phyloP scores from a whole-genome alignment of 2,329 filamentous ascomycete genomes.

The Chrysoporthe deuterocubensis region DNA sequence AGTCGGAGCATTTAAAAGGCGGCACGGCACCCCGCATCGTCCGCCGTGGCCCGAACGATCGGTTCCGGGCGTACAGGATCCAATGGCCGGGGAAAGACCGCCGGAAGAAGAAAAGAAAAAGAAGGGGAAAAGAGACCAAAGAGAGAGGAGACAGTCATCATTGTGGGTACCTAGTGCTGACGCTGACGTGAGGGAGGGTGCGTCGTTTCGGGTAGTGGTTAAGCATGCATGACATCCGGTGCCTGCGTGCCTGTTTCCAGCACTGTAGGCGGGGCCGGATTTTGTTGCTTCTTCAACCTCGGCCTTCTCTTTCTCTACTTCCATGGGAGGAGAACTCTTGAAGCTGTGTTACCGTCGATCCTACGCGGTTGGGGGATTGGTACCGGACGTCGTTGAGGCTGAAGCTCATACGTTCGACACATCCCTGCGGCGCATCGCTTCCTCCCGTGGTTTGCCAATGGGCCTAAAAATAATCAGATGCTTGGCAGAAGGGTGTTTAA shows the following conservation, averaged over 20 bases:
- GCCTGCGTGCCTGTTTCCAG: not conserved
- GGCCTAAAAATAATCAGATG: constrained; percentile 12
- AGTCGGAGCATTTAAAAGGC: not conserved
- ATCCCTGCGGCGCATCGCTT: constrained; percentile 3
- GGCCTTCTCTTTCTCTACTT: not conserved
- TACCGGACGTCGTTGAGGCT: not conserved
- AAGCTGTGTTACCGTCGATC: not conserved
- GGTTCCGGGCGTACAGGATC: not conserved
- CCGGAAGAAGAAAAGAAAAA: not conserved
- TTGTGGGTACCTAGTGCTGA: not conserved
- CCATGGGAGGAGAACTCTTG: not conserved
- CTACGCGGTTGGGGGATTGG: not conserved
- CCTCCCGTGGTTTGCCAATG: not conserved
- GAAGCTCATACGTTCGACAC: not conserved
- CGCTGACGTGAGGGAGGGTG: constrained; percentile 3
- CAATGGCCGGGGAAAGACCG: not conserved
- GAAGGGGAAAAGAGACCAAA: not conserved
- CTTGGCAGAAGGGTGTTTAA: not conserved
- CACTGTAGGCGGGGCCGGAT: not conserved
- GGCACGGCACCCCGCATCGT: not conserved
- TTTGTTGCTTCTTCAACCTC: not conserved
- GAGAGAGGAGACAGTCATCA: not conserved
- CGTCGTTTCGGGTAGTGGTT: not conserved
- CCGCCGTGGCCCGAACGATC: not conserved
- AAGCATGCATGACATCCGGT: not conserved